Base-by-base conservation (phyloP, 2,329 filamentous ascomycete species). In the Paecilomyces niveus region DNA sequence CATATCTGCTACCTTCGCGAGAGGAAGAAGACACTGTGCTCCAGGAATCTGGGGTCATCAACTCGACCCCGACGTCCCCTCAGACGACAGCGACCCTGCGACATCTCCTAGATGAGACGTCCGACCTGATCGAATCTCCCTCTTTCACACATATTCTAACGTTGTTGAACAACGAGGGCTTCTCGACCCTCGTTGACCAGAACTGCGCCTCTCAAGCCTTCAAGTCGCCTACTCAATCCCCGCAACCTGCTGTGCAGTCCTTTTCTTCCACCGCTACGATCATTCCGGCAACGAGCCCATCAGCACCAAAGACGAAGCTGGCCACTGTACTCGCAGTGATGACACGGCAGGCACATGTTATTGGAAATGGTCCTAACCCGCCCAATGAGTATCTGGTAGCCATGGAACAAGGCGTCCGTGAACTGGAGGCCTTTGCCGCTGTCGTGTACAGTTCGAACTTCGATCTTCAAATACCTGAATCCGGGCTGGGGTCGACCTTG, bases 111-210 rank as follows among this genome's bases (percentile, higher is more conserved):
- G 93, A 99, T 71, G 94, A 99, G 78, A 97, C 94, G 1, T 90
- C 93, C 45, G 94, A 99, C 71, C 83, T 99, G 24, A 88, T 97
- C 69, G 94, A 99, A 70, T 97, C 94, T 1, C 94, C 94, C 0
- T 85, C 90, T 35, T 97, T 97, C 75, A 84, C 87, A 0, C 88
- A 92, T 68, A 92, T 99, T 35, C 82, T 97, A 52, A 90, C 89
- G 1, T 85, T 90, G 59, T 83, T 97, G 58, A 88, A 97, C 60
- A 92, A 97, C 72, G 84, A 91, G 53, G 89, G 88, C 57, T 99
- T 97, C 76, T 89, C 89, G 2, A 84, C 88, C 24, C 83, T 99
- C 15, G 83, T 96, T 26, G 89, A 97, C 68, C 82, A 85, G 67
- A 94, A 94, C 74, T 84, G 97, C 57, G 87, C 89, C 4, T 81